These are phyloP conservation scores for Aureobasidium sp. DNA, from an alignment of 2,329 filamentous ascomycete species.

Conservation along the genomic window DNA sequence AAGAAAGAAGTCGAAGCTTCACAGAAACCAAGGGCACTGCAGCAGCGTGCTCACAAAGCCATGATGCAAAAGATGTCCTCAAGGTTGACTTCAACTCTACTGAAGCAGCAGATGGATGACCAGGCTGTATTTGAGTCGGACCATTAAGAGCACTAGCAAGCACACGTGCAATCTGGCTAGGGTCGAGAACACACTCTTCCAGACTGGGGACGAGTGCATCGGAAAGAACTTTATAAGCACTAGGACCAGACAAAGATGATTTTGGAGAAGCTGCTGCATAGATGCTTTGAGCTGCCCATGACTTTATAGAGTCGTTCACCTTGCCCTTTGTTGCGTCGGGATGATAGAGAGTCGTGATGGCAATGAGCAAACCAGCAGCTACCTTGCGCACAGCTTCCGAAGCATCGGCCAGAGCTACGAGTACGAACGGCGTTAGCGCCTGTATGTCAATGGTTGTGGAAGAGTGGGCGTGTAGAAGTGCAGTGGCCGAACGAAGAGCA, in stretches of 20 bases:
- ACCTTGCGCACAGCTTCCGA: conserved; percentile 69
- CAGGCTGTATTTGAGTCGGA: conserved; percentile 18
- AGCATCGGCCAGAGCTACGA: conserved; percentile 66
- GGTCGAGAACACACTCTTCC: conserved; percentile 80
- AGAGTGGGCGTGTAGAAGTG: conserved; percentile 45
- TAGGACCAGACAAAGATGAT: conserved; percentile 49
- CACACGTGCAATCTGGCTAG: conserved; percentile 57
- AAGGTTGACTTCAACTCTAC: conserved; percentile 53
- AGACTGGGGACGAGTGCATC: conserved; percentile 63
- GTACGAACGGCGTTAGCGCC: conserved; percentile 69
- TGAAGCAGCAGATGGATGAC: conserved; percentile 17
- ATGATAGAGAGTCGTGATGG: conserved; percentile 44
- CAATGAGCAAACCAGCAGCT: conserved; percentile 58
- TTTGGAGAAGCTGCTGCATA: conserved; percentile 50
- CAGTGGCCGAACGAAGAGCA: conserved; percentile 58
- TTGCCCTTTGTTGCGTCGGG: conserved; percentile 23
- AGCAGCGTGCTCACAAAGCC: conserved; percentile 64
- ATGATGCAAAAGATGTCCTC: conserved; percentile 58
- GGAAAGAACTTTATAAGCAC: conserved; percentile 53
- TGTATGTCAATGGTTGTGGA: conserved; percentile 59
- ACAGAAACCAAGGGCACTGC: conserved; percentile 59
- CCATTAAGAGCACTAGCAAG: conserved; percentile 55
- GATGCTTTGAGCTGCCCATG: conserved; percentile 55
- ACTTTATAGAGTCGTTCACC: conserved; percentile 18
- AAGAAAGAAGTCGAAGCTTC: conserved; percentile 62